Conservation (phyloP, 2,329 filamentous ascomycete genomes). For the Aspergillus uvarum region DNA sequence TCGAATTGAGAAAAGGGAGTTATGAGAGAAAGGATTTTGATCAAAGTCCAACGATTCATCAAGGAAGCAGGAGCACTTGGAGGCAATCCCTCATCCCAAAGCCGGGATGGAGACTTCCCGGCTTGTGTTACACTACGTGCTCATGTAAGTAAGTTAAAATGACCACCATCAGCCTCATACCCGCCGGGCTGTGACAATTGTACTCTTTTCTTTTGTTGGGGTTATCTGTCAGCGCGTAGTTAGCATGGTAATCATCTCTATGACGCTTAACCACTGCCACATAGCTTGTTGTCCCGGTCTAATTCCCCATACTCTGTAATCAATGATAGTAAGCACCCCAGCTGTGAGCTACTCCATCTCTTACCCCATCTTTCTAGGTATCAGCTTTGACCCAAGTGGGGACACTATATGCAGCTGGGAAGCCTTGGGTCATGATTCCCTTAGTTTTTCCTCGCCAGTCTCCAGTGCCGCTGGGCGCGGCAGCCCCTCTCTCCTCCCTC, state of each 20-base stretch:
- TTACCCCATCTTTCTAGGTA: too few species aligned
- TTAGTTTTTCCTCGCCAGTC: too few species aligned
- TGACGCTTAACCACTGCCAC: background rate
- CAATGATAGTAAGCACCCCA: too few species aligned
- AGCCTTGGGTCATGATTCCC: too few species aligned
- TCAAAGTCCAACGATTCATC: constrained; percentile 12
- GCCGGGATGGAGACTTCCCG: constrained; percentile 28
- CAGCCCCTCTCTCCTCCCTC: too few species aligned
- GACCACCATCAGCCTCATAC: constrained; percentile 39
- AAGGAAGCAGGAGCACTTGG: constrained; percentile 22
- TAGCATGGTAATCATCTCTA: background rate
- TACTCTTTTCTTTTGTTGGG: constrained; percentile 32
- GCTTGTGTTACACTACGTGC: constrained; percentile 42
- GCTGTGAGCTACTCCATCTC: too few species aligned
- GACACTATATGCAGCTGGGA: too few species aligned
- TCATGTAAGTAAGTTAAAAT: constrained; percentile 44
- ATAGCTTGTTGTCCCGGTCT: background rate
- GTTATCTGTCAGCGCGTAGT: background rate
- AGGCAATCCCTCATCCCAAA: constrained; percentile 18
- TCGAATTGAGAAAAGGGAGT: constrained; percentile 39
- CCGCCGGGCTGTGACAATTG: constrained; percentile 30
- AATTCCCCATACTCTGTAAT: background rate
- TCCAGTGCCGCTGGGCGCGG: too few species aligned
- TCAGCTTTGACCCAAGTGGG: too few species aligned
- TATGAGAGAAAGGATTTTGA: constrained; percentile 22